Conservation (phyloP, 208 protist species). For the Acanthamoeba triangularis region DNA sequence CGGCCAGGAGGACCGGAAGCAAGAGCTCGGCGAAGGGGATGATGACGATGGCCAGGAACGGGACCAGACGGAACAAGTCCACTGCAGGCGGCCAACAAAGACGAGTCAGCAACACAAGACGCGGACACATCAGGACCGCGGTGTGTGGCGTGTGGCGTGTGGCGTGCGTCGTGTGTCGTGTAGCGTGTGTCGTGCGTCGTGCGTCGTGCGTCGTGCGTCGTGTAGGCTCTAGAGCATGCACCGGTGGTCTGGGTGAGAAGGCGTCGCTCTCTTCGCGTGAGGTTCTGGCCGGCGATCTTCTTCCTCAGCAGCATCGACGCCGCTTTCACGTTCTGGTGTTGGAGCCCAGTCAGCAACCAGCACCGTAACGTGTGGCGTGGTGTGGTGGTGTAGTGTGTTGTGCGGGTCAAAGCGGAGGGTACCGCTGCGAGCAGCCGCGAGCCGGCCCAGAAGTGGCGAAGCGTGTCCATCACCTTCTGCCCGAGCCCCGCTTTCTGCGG, state of each 20-base stretch:
- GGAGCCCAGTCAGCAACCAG: background rate
- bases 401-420: background rate
- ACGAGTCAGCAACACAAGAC: background rate
- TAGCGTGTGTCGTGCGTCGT: background rate
- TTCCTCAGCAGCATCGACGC: background rate
- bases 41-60: constrained; percentile 98
- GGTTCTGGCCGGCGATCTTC: background rate
- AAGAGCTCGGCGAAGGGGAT: constrained; percentile 97
- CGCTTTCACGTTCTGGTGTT: background rate
- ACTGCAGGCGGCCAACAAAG: constrained; percentile 40
- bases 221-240: background rate
- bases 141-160: background rate
- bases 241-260: constrained; percentile 25
- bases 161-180: background rate
- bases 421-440: constrained; percentile 74
- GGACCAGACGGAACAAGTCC: constrained; percentile 97
- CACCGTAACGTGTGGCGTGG: background rate
- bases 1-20: constrained; percentile 96
- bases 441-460: constrained; percentile 77
- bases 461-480: constrained; percentile 22
- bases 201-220: too few species aligned
- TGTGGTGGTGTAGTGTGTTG: too few species aligned
- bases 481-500: background rate
- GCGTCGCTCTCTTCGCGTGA: constrained; percentile 10
- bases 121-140: background rate